Evolutionary conservation across 2,329 filamentous ascomycete species (phyloP).

Genomic region (Escovopsis weberi): DNA sequence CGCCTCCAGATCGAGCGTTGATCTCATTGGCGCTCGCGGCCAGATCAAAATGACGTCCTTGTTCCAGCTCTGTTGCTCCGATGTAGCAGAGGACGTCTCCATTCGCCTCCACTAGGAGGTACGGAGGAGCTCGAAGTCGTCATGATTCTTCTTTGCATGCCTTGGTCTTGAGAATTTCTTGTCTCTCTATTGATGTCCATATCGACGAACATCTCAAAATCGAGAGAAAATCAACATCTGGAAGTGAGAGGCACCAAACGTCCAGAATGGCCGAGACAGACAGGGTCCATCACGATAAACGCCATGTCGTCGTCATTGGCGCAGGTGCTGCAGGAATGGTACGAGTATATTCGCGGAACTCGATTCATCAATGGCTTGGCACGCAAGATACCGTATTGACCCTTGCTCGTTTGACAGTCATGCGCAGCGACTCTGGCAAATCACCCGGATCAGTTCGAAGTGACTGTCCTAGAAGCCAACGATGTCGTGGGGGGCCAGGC

Average conservation of each 20-base stretch:
- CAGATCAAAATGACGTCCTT: slow-evolving; percentile 8
- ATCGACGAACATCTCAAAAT: too few relatives aligned
- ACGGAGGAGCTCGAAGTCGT: too few relatives aligned
- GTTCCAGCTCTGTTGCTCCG: not conserved
- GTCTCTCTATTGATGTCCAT: too few relatives aligned
- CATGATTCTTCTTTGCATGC: too few relatives aligned
- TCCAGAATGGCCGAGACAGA: not conserved
- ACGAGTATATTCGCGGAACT: slow-evolving; percentile 10
- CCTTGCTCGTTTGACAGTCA: slow-evolving; percentile 24
- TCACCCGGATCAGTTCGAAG: slow-evolving; percentile 48
- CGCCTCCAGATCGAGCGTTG: too few relatives aligned
- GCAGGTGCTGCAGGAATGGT: slow-evolving; percentile 49
- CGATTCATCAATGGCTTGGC: not conserved
- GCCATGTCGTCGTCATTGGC: slow-evolving; percentile 44
- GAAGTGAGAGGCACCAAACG: too few relatives aligned
- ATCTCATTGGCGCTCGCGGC: too few relatives aligned
- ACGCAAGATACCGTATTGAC: too few relatives aligned
- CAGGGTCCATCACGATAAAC: slow-evolving; percentile 10
- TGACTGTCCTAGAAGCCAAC: slow-evolving; percentile 47
- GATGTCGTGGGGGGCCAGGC: slow-evolving; percentile 47
- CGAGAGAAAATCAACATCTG: too few relatives aligned
- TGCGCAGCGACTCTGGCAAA: slow-evolving; percentile 53
- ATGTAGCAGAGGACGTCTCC: not conserved
- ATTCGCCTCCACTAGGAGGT: too few relatives aligned
- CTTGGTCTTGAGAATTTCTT: too few relatives aligned